Conservation (phyloP, 257 asterid species). For the Hygrophila difformis region DNA sequence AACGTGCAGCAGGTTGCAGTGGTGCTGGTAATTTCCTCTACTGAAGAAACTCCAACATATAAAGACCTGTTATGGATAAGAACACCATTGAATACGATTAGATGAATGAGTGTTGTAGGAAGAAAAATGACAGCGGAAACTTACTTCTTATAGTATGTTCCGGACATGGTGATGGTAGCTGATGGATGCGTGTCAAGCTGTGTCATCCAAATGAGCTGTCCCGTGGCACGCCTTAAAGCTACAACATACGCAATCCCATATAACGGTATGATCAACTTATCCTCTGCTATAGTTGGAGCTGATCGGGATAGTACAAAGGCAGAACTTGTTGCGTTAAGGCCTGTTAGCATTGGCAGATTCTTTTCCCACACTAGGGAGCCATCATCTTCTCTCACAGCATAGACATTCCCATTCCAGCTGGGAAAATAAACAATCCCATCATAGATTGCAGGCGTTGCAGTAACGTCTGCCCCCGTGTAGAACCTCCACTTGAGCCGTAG, state of each 20-base stretch:
- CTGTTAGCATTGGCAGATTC: constrained; percentile 24
- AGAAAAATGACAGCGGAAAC: too few relatives aligned
- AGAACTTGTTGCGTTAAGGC: constrained; percentile 24
- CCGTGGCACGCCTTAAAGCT: constrained; percentile 30
- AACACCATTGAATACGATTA: too few relatives aligned
- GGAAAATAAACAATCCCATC: constrained; percentile 35
- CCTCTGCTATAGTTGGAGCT: constrained; percentile 40
- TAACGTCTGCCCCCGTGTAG: constrained; percentile 27
- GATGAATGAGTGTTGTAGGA: too few relatives aligned
- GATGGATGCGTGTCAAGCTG: constrained; percentile 36
- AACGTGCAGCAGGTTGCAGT: constrained; percentile 39
- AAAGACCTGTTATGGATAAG: constrained; percentile 1
- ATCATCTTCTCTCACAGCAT: constrained; percentile 32
- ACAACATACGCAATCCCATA: constrained; percentile 45
- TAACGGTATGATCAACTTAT: constrained; percentile 30
- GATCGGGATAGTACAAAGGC: constrained; percentile 31
- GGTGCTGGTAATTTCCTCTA: constrained; percentile 17
- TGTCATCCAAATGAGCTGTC: constrained; percentile 40
- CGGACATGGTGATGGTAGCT: constrained; percentile 49
- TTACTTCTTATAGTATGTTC: constrained; percentile 38
- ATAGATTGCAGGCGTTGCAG: constrained; percentile 34
- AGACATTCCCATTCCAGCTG: constrained; percentile 37
- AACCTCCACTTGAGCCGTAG: constrained; percentile 39
- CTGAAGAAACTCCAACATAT: constrained; percentile 42
- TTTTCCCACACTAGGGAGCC: constrained; percentile 39